A percentile compares a stretch with the other conserved stretches of the same genome.
phyloP scores from a whole-genome alignment of 2,329 filamentous ascomycete species.

The Colletotrichum cuscutae region DNA sequence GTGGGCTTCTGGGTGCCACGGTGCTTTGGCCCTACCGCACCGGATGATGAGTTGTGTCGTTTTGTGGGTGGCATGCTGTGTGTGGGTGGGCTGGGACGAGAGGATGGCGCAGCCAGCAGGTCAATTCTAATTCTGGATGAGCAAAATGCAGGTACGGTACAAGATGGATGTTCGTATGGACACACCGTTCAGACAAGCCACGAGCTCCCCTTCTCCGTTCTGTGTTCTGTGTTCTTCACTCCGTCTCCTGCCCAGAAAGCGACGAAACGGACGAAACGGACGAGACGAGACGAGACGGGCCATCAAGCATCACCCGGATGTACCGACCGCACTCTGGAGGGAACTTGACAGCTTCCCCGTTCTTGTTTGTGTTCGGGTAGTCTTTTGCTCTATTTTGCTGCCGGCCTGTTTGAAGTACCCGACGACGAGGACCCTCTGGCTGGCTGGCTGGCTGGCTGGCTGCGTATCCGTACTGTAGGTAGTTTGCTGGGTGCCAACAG shows the following conservation, averaged over 20 bases:
- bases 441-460: not conserved
- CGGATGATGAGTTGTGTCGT: constrained; percentile 4
- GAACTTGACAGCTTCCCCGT: constrained; percentile 28
- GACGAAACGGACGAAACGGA: constrained; percentile 9
- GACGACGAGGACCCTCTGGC: not conserved
- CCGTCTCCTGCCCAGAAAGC: not conserved
- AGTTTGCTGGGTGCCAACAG: not conserved
- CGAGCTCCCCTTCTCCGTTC: not conserved
- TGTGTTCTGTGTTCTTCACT: not conserved
- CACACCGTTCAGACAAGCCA: constrained; percentile 28
- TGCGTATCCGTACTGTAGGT: not conserved
- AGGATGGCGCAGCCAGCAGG: constrained; percentile 48
- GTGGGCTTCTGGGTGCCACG: constrained; percentile 2
- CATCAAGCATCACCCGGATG: constrained; percentile 18
- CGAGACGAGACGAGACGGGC: constrained; percentile 9
- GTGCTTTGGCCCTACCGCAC: constrained; percentile 1
- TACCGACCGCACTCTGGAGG: constrained; percentile 32
- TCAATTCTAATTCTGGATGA: constrained; percentile 50
- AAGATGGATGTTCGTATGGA: no score
- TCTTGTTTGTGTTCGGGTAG: constrained; percentile 13
- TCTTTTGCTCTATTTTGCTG: constrained; percentile 3
- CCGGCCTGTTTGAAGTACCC: not conserved
- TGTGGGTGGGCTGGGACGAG: constrained; percentile 25
- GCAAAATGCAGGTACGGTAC: constrained; percentile 32
- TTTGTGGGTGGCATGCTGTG: constrained; percentile 5